These are phyloP conservation scores for Cercophora sp. DNA, from an alignment of 495 filamentous ascomycete genomes.

Conservation along the genomic window DNA sequence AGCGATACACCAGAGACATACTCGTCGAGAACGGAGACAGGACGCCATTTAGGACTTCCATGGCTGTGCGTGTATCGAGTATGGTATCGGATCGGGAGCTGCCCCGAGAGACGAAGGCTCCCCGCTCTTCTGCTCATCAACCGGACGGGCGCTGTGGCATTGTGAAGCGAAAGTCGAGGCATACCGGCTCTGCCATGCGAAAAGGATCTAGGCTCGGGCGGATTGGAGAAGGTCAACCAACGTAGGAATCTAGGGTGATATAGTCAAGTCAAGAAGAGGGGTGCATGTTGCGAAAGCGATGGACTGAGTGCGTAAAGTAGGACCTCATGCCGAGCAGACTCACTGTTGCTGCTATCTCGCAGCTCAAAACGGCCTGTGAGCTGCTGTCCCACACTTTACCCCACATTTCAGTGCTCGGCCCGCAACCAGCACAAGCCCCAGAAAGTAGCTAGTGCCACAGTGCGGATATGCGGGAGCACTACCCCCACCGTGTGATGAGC, in stretches of 20 bases:
- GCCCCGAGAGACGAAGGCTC: slow-evolving; percentile 16
- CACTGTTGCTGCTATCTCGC: too few relatives aligned
- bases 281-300: too few relatives aligned
- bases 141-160: slow-evolving; percentile 40
- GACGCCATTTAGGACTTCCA: slow-evolving; percentile 65
- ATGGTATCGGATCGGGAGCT: slow-evolving; percentile 9
- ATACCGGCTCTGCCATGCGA: slow-evolving; percentile 48
- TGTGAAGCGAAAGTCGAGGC: slow-evolving; percentile 40
- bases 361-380: background rate
- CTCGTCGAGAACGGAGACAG: slow-evolving; percentile 83
- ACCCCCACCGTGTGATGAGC: too few relatives aligned
- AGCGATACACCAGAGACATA: slow-evolving; percentile 38
- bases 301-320: too few relatives aligned
- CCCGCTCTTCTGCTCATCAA: slow-evolving; percentile 24
- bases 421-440: background rate
- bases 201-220: background rate
- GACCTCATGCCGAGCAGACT: too few relatives aligned
- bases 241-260: too few relatives aligned
- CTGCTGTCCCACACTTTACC: background rate
- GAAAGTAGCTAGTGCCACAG: background rate
- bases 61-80: slow-evolving; percentile 18
- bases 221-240: too few relatives aligned
- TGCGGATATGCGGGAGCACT: background rate
- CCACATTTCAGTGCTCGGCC: background rate
- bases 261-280: too few relatives aligned